Evolutionary conservation across 2,329 filamentous ascomycete species (phyloP).

Genomic region (Fonsecaea monophora): DNA sequence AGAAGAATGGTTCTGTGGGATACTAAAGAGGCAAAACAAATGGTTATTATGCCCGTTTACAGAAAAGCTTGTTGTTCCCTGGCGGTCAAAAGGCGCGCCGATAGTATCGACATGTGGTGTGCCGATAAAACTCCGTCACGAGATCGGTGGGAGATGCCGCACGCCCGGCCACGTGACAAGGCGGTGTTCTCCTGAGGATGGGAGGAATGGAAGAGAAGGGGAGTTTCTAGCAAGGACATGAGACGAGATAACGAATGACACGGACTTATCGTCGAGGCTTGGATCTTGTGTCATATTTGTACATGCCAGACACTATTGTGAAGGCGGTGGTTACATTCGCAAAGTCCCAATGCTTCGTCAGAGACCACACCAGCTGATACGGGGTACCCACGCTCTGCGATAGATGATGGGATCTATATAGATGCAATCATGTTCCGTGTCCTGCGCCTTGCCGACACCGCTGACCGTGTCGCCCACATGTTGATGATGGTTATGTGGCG

Average conservation of each 20-base stretch:
- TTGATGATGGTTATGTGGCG: neutral
- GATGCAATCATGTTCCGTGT: neutral
- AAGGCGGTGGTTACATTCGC: neutral
- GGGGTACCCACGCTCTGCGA: neutral
- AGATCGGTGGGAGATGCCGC: neutral
- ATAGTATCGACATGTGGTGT: neutral
- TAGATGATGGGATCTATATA: neutral
- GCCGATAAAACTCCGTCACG: slow-evolving; percentile 7
- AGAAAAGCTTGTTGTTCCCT: neutral
- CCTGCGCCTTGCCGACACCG: neutral
- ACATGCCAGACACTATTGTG: neutral
- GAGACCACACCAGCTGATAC: neutral
- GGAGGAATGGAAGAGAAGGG: neutral
- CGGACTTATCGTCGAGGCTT: neutral
- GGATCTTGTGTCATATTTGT: neutral
- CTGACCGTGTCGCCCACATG: neutral
- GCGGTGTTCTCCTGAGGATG: neutral
- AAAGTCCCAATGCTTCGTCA: neutral
- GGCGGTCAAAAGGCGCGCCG: neutral
- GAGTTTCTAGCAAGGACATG: neutral
- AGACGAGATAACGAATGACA: neutral
- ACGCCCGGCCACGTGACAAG: neutral
- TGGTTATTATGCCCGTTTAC: slow-evolving; percentile 4
- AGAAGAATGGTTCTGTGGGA: neutral
- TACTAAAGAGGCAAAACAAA: slow-evolving; percentile 1